phyloP scores from a whole-genome alignment of 345 rosid genomes.

The Jatropha curcas region DNA sequence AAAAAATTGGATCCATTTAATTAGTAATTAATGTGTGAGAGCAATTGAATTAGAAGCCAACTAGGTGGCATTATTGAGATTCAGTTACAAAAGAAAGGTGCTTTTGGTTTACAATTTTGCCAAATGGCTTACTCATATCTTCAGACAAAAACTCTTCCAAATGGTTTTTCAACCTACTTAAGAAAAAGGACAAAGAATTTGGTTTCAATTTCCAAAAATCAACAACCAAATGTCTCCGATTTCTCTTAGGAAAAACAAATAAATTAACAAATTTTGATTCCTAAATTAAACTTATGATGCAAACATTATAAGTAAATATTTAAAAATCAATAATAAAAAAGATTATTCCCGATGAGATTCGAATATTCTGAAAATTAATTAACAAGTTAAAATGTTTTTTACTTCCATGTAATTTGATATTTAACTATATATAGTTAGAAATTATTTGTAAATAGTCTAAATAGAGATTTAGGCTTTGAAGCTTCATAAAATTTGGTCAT shows the following conservation, averaged over 20 bases:
- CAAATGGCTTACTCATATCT: constrained; percentile 8
- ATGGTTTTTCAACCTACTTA: neutral
- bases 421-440: too few relatives aligned
- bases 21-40: constrained; percentile 6
- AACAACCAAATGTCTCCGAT: neutral
- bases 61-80: constrained; percentile 9
- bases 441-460: too few relatives aligned
- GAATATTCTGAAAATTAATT: too few relatives aligned
- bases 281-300: too few relatives aligned
- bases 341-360: too few relatives aligned
- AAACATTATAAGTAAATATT: too few relatives aligned
- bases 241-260: neutral
- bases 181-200: constrained; percentile 1
- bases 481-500: neutral
- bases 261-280: neutral
- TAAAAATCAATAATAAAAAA: too few relatives aligned
- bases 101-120: too few relatives aligned
- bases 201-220: neutral
- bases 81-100: constrained; percentile 29
- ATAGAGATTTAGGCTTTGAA: neutral
- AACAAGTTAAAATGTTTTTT: too few relatives aligned
- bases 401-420: too few relatives aligned
- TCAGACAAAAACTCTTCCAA: neutral
- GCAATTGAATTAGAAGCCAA: constrained; percentile 21
- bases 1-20: constrained; percentile 11